Base-by-base conservation (phyloP, 495 filamentous ascomycete species). In the Penicillium egyptiacum region DNA sequence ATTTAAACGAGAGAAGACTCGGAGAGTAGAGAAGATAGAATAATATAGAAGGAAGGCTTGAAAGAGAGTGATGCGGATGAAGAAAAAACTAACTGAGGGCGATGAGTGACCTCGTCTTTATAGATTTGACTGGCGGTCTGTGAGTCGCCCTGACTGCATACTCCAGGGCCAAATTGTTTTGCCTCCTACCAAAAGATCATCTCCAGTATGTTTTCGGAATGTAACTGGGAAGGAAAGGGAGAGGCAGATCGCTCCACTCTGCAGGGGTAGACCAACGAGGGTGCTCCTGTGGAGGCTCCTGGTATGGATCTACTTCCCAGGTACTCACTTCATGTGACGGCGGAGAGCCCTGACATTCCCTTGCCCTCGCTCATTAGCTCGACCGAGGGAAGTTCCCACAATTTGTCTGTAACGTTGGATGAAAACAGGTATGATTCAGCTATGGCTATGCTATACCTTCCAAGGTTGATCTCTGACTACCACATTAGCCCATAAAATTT, bases 51-150 rank as follows among this genome's bases (percentile, higher is more conserved):
- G 62, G 59, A 62, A 60, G 64, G 63, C 5, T 61, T 57, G 51
- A 35, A 37, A 62, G 66, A 64, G 59, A 66, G 63, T 60, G 69
- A 69, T 70, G 67, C 55, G 60, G 74, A 75, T 74, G 72, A 68
- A 56, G 60, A 67, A 53, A 58, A 44, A 57, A 61, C 23, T 0
- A 49, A 40, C 11, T 26, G 39, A 54, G 35, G 50, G 39, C 50
- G 62, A 60, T 58, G 58, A 62, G 50, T 51, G 30, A 45, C 31
- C 59, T 59, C 26, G 58, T 61, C 66, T 77, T 71, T 77, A 77
- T 77, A 77, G 64, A 67, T 53, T 56, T 54, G n/a, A 9, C 51
- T 62, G 55, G 61, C 42, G 67, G 70, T 61, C 59, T 66, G 56
- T 56, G 65, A 58, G 63, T 42, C 49, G 10, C 45, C 55, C 55